These are phyloP conservation scores for Zoysia matrella DNA, from an alignment of 202 grass and related monocot species.

Conservation along the genomic window DNA sequence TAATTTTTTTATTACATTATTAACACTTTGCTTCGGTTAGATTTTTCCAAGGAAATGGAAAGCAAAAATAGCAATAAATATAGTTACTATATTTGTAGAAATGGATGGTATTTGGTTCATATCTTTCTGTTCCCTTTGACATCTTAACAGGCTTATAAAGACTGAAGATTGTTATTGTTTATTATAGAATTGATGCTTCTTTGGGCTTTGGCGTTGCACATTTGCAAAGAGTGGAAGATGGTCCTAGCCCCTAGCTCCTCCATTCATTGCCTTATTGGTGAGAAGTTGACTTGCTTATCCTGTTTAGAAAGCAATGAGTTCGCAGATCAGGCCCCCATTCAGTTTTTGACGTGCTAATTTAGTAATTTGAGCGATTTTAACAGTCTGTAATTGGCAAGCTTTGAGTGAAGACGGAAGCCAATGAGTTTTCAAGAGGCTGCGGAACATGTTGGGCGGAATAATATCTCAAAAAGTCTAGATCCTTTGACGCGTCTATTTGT, in stretches of 20 bases:
- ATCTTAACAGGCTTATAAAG: not conserved
- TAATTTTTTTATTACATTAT: not conserved
- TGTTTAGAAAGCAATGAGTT: constrained; percentile 1
- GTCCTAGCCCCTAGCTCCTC: not conserved
- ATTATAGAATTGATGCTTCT: not conserved
- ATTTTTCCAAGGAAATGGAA: not conserved
- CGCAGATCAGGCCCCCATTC: not conserved
- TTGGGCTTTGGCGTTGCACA: not conserved
- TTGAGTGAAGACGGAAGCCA: constrained; percentile 19
- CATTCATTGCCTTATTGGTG: not conserved
- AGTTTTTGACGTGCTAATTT: not conserved
- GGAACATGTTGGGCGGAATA: not conserved
- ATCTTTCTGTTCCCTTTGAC: not conserved
- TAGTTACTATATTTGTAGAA: not conserved
- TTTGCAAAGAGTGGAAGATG: not conserved
- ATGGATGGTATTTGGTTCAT: not conserved
- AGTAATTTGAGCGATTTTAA: not conserved
- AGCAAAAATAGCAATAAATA: not conserved
- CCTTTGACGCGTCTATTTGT: not conserved
- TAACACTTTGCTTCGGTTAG: not conserved
- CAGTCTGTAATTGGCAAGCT: not conserved
- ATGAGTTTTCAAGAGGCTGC: not conserved
- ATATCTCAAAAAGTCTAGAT: constrained; percentile 2
- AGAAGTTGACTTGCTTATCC: not conserved
- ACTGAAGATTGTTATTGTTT: not conserved